Percentiles rank a stretch among this genome's conserved stretches.
Conservation (phyloP, 2,329 filamentous ascomycete genomes). For the Talaromyces sp. region DNA sequence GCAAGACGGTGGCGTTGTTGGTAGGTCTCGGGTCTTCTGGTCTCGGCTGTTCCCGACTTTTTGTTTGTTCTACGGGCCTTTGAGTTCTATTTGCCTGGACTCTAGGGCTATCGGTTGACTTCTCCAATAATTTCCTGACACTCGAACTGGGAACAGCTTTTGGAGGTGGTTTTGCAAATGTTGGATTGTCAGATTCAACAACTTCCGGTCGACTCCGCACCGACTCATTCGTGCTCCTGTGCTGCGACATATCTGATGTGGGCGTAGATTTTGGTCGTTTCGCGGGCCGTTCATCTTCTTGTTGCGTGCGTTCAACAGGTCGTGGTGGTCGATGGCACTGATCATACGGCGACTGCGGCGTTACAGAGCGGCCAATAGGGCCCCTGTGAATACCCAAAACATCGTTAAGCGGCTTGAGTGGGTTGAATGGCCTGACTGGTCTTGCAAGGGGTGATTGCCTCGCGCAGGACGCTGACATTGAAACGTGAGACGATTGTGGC, state of each 20-base stretch:
- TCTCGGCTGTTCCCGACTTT: not conserved
- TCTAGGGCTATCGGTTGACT: not conserved
- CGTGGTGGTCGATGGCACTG: slow-evolving; percentile 21
- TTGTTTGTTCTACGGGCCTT: not conserved
- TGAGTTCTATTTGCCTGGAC: not conserved
- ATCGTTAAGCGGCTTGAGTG: slow-evolving; percentile 59
- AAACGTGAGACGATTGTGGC: slow-evolving; percentile 33
- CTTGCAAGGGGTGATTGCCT: slow-evolving; percentile 24
- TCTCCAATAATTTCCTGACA: not conserved
- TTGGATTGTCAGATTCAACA: slow-evolving; percentile 12
- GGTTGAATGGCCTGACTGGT: slow-evolving; percentile 31
- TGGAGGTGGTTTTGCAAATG: not conserved
- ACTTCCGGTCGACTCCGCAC: slow-evolving; percentile 5
- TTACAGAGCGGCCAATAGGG: slow-evolving; percentile 60
- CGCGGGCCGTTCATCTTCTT: slow-evolving; percentile 25
- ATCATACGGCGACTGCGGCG: slow-evolving; percentile 64
- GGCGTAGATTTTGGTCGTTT: slow-evolving; percentile 34
- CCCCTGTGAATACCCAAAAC: slow-evolving; percentile 64
- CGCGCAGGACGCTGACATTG: slow-evolving; percentile 35
- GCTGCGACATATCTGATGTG: slow-evolving; percentile 17
- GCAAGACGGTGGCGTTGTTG: not conserved
- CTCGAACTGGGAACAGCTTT: not conserved
- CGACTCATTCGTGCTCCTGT: slow-evolving; percentile 12
- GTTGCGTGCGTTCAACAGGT: slow-evolving; percentile 10
- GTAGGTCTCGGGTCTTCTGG: not conserved